Base-by-base conservation (phyloP, 495 filamentous ascomycete species). In the Corynascus novoguineensis region DNA sequence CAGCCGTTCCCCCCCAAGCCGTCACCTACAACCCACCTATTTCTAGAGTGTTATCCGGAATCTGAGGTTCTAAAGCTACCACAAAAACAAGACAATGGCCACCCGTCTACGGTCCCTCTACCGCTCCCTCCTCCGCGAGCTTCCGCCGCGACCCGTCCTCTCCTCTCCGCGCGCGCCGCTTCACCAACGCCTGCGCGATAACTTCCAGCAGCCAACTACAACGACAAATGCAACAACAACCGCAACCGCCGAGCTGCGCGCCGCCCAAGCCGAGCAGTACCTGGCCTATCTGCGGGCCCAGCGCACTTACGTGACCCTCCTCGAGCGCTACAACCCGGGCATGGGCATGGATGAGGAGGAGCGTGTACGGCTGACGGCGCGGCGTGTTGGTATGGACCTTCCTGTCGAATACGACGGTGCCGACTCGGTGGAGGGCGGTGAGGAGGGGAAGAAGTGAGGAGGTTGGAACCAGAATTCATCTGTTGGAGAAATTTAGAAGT, bases 291-390 rank as follows among this genome's bases (percentile, higher is more conserved):
- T 89, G 3, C 80, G 81, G 50, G 88, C 92, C 34, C 93, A 98
- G 72, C 75, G 92, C 17, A 80, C 80, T 69, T 96, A 97, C 64
- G 78, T 80, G 7, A 83, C 81, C 38, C 70, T 97, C 34, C 58
- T 97, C 24, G 92, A 96, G 68, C 78, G 90, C 63, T 98, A 97
- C 72, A 98, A 97, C 68, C 91, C 92, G 7, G 89, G 90, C 6
- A 86, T 91, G 83, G 74, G 73, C 45, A 84, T 92, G 83, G 83
- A 86, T 62, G 85, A 93, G 71, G 89, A 95, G 72, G 90, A 95
- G 75, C 77, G 83, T 59, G 83, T 96, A 38, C 66, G 88, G 55
- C 73, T 96, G 76, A 88, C 89, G 57, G 92, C 93, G 14, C 76
- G 88, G 71, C 81, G 89, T 71, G 89, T 97, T 44, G 93, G 92